Evolutionary conservation across 2,329 filamentous ascomycete genomes (phyloP), one percentile per base, ranked within the genome.

Genomic region (Metarhizium rileyi): DNA sequence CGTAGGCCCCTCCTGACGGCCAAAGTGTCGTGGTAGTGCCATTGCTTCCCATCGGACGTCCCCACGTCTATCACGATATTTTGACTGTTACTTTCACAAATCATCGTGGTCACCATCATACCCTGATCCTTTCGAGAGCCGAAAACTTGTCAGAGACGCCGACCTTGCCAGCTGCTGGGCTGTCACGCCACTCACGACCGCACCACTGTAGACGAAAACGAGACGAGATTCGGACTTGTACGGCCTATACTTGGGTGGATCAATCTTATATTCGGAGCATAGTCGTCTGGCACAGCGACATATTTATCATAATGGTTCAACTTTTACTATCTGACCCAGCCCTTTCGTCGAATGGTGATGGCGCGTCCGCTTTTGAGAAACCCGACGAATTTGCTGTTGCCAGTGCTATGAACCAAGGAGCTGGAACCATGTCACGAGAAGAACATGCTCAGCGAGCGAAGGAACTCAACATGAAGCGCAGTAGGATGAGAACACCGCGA

Each of bases 371-470:
- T 41, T 53, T 59, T 20, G 61, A 64, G 42, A 48, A 52, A 20
- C 48, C 51, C 23, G 56, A 63, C 33, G 50, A 40, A 12, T 52
- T 55, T 22, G 18, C 38, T 12, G 38, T 10, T 42, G 20, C 22
- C 22, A 25, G 20, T 16, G 38, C 22, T 26, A 22, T 25, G 38
- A 50, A 49, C 49, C 48, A 52, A 23, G 57, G 55, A 28, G 46
- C 44, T 6, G 49, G 35, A 45, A 51, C 61, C 30, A 64, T 67
- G 59, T 64, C 62, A 44, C 61, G 66, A 27, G 71, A 75, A 50
- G 73, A 75, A 47, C 66, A 72, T 50, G 59, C 59, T 18, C 60
- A 63, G 36, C 66, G 64, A 53, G 61, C 66, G 49, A 65, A 61
- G 50, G 70, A 74, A 48, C 59, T 69, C 20, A 65, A 58, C 54